These are phyloP conservation scores for Candida pseudoviswanathii DNA, from an alignment of 1,139 yeast species.

Conservation along the genomic window DNA sequence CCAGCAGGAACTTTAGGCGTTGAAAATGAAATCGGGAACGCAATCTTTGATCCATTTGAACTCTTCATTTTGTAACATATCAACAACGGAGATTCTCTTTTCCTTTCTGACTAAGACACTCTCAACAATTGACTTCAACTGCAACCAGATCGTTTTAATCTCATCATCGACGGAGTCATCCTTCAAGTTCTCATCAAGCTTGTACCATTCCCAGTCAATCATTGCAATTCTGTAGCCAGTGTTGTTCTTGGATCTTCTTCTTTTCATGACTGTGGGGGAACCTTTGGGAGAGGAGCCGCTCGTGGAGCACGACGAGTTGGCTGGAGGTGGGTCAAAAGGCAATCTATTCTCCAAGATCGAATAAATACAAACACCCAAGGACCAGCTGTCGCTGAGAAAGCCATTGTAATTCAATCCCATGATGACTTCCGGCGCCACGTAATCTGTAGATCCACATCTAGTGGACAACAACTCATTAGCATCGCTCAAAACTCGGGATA, in stretches of 20 bases:
- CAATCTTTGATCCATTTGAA: constrained; percentile 25
- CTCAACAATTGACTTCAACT: constrained; percentile 36
- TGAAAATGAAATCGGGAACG: constrained; percentile 17
- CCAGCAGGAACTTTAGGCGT: neutral
- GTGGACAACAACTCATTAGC: constrained; percentile 69
- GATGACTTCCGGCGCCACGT: constrained; percentile 88
- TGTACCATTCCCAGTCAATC: constrained; percentile 87
- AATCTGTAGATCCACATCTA: constrained; percentile 94
- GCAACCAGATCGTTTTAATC: constrained; percentile 25
- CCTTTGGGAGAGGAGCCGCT: constrained; percentile 24
- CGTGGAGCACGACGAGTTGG: constrained; percentile 19
- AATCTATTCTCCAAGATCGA: constrained; percentile 79
- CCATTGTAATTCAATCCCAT: constrained; percentile 94
- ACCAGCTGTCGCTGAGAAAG: constrained; percentile 88
- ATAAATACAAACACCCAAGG: constrained; percentile 86
- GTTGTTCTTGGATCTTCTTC: constrained; percentile 55
- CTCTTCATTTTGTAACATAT: constrained; percentile 17
- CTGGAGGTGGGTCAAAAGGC: constrained; percentile 66
- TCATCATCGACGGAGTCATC: constrained; percentile 17
- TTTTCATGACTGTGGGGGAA: constrained; percentile 48
- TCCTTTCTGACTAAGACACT: constrained; percentile 43
- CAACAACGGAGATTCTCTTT: constrained; percentile 23
- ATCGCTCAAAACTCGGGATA: constrained; percentile 67
- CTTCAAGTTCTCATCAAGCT: constrained; percentile 15
- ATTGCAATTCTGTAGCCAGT: constrained; percentile 90